These are phyloP conservation scores for Macrocybe gigantea DNA, from an alignment of 768 basidiomycete genomes.

Conservation along the genomic window DNA sequence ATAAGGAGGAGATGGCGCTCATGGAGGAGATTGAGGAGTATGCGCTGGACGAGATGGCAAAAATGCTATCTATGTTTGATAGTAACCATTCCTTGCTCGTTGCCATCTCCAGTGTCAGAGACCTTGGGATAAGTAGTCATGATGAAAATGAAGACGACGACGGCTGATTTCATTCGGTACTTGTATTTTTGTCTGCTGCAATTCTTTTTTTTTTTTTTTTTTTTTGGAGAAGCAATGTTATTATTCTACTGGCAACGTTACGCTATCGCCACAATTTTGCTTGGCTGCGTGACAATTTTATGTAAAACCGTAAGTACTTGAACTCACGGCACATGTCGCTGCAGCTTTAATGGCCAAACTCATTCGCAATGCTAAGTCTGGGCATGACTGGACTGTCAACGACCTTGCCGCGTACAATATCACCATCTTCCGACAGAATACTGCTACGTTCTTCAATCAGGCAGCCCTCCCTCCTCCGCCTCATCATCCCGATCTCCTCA, in stretches of 20 bases:
- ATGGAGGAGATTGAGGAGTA: slow-evolving; percentile 83
- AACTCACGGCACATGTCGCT: no score
- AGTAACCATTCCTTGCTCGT: slow-evolving; percentile 58
- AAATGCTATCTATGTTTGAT: slow-evolving; percentile 53
- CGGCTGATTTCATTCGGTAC: background rate
- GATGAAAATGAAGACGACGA: slow-evolving; percentile 41
- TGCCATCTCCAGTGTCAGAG: slow-evolving; percentile 66
- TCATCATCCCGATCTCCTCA: slow-evolving; percentile 5
- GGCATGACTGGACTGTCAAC: slow-evolving; percentile 19
- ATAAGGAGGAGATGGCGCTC: slow-evolving; percentile 64
- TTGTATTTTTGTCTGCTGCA: no score
- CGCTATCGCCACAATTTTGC: no score
- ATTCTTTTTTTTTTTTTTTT: no score
- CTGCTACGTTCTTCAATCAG: slow-evolving; percentile 6
- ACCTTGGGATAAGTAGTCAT: slow-evolving; percentile 52
- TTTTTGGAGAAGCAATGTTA: no score
- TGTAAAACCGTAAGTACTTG: no score
- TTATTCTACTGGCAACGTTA: no score
- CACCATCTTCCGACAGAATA: slow-evolving; percentile 5
- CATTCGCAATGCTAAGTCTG: slow-evolving; percentile 17
- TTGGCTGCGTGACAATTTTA: no score
- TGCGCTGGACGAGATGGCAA: slow-evolving; percentile 74
- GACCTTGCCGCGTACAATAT: slow-evolving; percentile 19
- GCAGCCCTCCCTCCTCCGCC: background rate
- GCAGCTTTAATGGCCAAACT: slow-evolving; percentile 12